phyloP scores from a whole-genome alignment of 441 rosid species.

The Jatropha multifida region DNA sequence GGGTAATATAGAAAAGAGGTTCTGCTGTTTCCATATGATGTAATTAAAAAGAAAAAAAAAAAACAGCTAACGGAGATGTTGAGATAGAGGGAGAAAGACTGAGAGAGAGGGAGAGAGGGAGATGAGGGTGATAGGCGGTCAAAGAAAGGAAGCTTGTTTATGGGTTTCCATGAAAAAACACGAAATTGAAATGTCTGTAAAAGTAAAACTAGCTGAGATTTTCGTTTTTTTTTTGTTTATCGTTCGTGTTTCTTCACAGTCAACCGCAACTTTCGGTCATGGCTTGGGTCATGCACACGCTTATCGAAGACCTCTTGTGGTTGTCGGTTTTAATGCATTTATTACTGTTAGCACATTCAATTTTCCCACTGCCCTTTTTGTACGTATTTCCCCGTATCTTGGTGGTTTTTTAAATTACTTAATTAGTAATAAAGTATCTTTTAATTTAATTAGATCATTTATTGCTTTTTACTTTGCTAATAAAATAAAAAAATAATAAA shows the following conservation, averaged over 20 bases:
- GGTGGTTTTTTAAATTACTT: neutral
- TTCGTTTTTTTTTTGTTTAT: too few relatives aligned
- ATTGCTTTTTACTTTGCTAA: too few relatives aligned
- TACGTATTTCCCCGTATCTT: neutral
- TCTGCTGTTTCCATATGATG: neutral
- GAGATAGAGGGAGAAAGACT: too few relatives aligned
- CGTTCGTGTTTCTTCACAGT: neutral
- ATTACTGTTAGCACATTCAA: neutral
- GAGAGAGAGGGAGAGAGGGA: neutral
- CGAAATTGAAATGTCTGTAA: neutral
- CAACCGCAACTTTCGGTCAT: neutral
- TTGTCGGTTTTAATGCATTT: neutral
- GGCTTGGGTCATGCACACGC: slow-evolving; percentile 11
- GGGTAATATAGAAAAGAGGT: neutral
- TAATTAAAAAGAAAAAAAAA: too few relatives aligned
- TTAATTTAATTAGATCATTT: too few relatives aligned
- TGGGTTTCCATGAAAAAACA: slow-evolving; percentile 30
- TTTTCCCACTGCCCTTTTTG: neutral
- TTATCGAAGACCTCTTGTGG: neutral
- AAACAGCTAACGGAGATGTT: neutral
- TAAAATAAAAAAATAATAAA: too few relatives aligned
- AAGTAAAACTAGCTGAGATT: neutral
- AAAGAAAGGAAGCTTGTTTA: slow-evolving; percentile 35
- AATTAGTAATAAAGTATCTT: too few relatives aligned
- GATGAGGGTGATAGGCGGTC: slow-evolving; percentile 31